Evolutionary conservation across 768 basidiomycete genomes (phyloP).

Genomic region (Suillus alpinus): DNA sequence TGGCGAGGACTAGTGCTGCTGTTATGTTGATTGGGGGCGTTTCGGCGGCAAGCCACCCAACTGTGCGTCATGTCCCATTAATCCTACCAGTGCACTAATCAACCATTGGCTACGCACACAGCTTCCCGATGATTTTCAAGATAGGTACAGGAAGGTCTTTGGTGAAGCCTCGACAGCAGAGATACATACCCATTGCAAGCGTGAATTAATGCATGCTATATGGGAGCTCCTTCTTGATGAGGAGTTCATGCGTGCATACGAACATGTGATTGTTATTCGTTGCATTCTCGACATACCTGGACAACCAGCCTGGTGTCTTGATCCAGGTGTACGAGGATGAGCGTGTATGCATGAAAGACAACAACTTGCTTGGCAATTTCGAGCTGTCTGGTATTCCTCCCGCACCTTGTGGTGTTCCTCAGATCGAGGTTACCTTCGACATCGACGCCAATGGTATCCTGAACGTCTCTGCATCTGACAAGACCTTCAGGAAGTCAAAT

Average conservation of each 20-base stretch:
- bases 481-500: conserved; percentile 95
- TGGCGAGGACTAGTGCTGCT: too few species aligned
- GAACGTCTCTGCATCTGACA: conserved; percentile 51
- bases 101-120: too few species aligned
- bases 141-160: not conserved
- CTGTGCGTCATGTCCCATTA: not conserved
- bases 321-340: conserved; percentile 99
- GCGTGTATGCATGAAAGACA: conserved; percentile 97
- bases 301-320: conserved; percentile 98
- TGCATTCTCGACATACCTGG: conserved; percentile 93
- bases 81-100: not conserved
- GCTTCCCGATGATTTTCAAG: conserved; percentile 13
- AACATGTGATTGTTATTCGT: conserved; percentile 15
- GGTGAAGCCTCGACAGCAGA: not conserved
- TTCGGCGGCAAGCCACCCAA: conserved; percentile 9
- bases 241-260: conserved; percentile 14
- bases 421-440: too few species aligned
- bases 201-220: conserved; percentile 16
- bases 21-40: too few species aligned
- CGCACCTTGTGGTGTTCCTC: conserved; percentile 96
- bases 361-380: conserved; percentile 98
- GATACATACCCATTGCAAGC: conserved; percentile 1
- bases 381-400: conserved; percentile 96
- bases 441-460: too few species aligned
- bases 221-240: conserved; percentile 13